Base-by-base conservation (phyloP, 2,329 filamentous ascomycete species). In the Ceratocystis destructans region DNA sequence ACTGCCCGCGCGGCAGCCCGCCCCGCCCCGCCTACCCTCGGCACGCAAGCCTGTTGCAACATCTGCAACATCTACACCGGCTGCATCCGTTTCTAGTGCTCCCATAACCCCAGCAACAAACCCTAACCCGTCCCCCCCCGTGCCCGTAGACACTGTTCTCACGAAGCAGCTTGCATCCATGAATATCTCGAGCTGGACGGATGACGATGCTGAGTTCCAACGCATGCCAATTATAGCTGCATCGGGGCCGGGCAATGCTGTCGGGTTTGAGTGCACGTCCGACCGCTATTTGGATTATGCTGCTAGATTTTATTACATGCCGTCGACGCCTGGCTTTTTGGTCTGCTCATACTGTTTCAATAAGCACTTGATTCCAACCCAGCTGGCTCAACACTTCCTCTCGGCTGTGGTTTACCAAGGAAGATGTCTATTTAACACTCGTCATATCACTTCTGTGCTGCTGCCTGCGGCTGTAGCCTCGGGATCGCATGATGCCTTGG, bases 281-380 rank as follows among this genome's bases (percentile, higher is more conserved):
- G 48, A 61, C 20, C 46, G 53, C 17, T 20, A 61, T 12, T 31
- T 76, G 0, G 69, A 70, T 22, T 76, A 75, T 50, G 67, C 70
- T 0, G 69, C 73, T 0, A 71, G 71, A n/a, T 77, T 75, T 73
- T 74, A 76, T 61, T 71, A 69, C 1, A 61, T 73, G 1, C 66
- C 68, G 1, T 70, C 71, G 2, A 44, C 71, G 2, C 72, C 74
- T 0, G 69, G 71, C 1, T 77, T 74, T 28, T 66, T 74, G 2
- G 71, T 79, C 44, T 80, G 78, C 68, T 77, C 76, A 1, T 70
- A 73, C 25, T 80, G 78, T 68, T 75, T 78, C 44, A 72, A 73
- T 5, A 75, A 77, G 37, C 65, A 77, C 66, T 73, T 80, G 12
- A 67, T 72, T 25, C 25, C 64, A 0, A 77, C 75, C 0, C 57